phyloP scores from a whole-genome alignment of 2,329 filamentous ascomycete genomes.

The Ophiocordyceps robertsii region DNA sequence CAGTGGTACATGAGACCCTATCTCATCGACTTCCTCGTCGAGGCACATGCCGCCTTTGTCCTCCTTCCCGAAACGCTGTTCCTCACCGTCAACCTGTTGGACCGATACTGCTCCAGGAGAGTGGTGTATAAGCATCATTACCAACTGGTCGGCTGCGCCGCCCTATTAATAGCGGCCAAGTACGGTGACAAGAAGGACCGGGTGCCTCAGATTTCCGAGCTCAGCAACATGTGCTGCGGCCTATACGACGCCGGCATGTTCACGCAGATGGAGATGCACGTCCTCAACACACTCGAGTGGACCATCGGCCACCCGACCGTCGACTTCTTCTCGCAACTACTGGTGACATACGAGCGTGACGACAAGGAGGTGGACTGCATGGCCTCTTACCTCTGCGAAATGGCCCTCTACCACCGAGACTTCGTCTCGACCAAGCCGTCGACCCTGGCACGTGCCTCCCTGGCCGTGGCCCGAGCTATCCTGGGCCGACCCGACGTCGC shows the following conservation, averaged over 20 bases:
- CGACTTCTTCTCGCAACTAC: conserved; percentile 83
- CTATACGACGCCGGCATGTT: conserved; percentile 99
- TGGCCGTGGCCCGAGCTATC: conserved; percentile 78
- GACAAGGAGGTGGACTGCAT: conserved; percentile 89
- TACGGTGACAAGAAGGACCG: conserved; percentile 98
- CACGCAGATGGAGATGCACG: conserved; percentile 99
- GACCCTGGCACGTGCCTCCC: conserved; percentile 74
- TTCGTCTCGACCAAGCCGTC: conserved; percentile 90
- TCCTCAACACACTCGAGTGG: conserved; percentile 95
- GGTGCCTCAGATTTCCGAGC: conserved; percentile 90
- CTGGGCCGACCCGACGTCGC: conserved; percentile 65
- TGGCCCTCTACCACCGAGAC: conserved; percentile 90
- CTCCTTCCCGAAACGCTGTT: conserved; percentile 91
- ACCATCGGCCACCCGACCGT: conserved; percentile 90
- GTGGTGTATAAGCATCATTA: conserved; percentile 99
- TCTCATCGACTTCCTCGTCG: conserved; percentile 93
- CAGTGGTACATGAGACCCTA: conserved; percentile 99
- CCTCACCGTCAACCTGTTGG: conserved; percentile 89
- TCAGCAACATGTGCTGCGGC: conserved; percentile 98
- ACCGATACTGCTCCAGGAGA: conserved; percentile 93
- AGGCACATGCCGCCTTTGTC: conserved; percentile 90
- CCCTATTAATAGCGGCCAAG: conserved; percentile 92
- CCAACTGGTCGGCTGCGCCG: conserved; percentile 91
- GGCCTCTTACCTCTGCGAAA: conserved; percentile 87
- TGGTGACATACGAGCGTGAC: conserved; percentile 63